Base-by-base conservation (phyloP, 2,329 filamentous ascomycete species). In the Microascus cirrosus region DNA sequence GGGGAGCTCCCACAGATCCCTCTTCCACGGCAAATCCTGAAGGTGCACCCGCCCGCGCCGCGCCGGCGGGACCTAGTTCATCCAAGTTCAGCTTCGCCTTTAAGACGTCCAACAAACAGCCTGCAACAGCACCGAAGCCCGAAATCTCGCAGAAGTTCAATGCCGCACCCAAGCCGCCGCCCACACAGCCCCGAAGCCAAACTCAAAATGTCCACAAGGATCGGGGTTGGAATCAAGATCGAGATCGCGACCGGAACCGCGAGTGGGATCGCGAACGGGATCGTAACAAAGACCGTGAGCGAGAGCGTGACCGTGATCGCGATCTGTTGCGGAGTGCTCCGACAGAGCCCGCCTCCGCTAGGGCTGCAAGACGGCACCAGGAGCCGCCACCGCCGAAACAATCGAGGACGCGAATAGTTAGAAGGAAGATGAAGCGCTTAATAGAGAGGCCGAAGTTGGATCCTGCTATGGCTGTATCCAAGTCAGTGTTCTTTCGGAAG, bases 401-500 rank as follows among this genome's bases (percentile, higher is more conserved):
- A 70, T 68, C 84, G 60, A 73, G 81, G 63, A 83, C 81, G 63
- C 75, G 88, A 58, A 79, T 79, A 67, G 80, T 87, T 39, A 87
- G 82, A 67, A 86, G 82, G 71, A 83, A 83, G 2, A 79, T 88
- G 70, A 89, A 80, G 68, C 83, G 87, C 34, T 73, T 83, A 13
- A 94, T 91, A 67, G 77, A 84, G 53, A 84, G 85, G 56, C 90
- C 90, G 2, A 81, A 77, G 5, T 74, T 97, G 1, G 74, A 86
- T 0, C 74, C 84, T 25, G 89, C 96, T 35, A 82, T 93, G 64
- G 83, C 84, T 12, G 76, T 79, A 6, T 95, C 92, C 0, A 87
- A 93, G 53, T 96, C 92, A 0, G 91, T 97, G 3, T 97, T 95
- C 71, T 96, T 87, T 73, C 82, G 93, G 62, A 97, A 96, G 68